These are phyloP conservation scores for Salvia sclarea DNA, from an alignment of 305 asterid species.

Conservation along the genomic window DNA sequence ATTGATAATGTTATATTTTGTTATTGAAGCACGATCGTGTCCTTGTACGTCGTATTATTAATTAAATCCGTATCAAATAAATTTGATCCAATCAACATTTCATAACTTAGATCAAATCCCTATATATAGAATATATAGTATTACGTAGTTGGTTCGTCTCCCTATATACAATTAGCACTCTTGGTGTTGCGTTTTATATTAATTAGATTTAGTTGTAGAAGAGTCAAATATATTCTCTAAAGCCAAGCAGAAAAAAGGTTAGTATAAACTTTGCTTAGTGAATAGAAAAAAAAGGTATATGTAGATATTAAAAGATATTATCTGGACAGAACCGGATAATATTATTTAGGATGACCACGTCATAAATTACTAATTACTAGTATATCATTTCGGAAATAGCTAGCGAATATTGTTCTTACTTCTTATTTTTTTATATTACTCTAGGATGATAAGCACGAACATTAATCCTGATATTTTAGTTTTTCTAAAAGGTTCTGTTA, in stretches of 20 bases:
- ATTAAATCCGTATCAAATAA: too few relatives aligned
- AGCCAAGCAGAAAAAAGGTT: too few relatives aligned
- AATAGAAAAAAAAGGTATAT: too few relatives aligned
- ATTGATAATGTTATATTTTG: too few relatives aligned
- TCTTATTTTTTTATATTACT: neutral
- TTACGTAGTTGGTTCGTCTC: neutral
- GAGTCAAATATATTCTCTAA: neutral
- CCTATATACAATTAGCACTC: neutral
- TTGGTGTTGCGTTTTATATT: neutral
- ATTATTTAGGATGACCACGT: neutral
- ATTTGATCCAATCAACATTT: too few relatives aligned
- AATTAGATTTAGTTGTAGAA: neutral
- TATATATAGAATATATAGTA: neutral
- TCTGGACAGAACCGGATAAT: neutral
- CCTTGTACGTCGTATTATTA: too few relatives aligned
- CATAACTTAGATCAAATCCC: too few relatives aligned
- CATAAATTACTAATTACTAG: neutral
- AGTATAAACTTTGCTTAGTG: neutral
- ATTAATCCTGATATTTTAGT: too few relatives aligned
- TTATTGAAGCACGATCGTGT: too few relatives aligned
- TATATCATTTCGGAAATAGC: neutral
- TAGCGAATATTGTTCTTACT: neutral
- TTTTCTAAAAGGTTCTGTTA: too few relatives aligned
- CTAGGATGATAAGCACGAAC: too few relatives aligned
- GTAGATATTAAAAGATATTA: too few relatives aligned